Percentiles rank a stretch among this genome's conserved stretches.
phyloP scores from a whole-genome alignment of 2,329 filamentous ascomycete species.

The Alternaria infectoria region DNA sequence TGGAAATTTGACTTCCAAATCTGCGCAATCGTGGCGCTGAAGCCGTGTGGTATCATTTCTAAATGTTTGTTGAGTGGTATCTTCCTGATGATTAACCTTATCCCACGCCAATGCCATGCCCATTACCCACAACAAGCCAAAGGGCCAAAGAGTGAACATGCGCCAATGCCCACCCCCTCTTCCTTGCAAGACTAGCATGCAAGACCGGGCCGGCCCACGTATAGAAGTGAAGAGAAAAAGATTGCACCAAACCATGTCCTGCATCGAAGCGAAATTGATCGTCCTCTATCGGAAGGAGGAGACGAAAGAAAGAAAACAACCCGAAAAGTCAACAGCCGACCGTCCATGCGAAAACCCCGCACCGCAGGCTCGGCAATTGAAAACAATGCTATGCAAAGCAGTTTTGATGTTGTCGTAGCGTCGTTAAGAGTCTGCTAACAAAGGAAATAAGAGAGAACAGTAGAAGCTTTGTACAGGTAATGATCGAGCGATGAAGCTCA shows the following conservation, averaged over 20 bases:
- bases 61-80: conserved; percentile 15
- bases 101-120: neutral
- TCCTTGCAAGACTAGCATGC: conserved; percentile 5
- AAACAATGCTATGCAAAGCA: conserved; percentile 16
- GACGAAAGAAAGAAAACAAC: conserved; percentile 7
- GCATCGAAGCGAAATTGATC: conserved; percentile 24
- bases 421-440: conserved; percentile 21
- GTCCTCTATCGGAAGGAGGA: conserved; percentile 8
- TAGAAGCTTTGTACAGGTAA: conserved; percentile 12
- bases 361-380: conserved; percentile 1
- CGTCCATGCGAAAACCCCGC: conserved; percentile 6
- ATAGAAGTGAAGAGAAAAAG: conserved; percentile 11
- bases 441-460: conserved; percentile 16
- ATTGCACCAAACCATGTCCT: conserved; percentile 22
- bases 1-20: neutral
- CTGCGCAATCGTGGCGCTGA: conserved; percentile 13
- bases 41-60: conserved; percentile 31
- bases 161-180: conserved; percentile 11
- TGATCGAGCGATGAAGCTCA: conserved; percentile 33
- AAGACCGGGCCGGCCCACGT: conserved; percentile 11
- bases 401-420: conserved; percentile 24
- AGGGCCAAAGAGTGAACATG: conserved; percentile 9
- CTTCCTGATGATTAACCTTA: conserved; percentile 2
- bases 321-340: conserved; percentile 25
- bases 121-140: conserved; percentile 1